A percentile compares a stretch with the other conserved stretches of the same genome.
Conservation (phyloP, 73 alveolate genomes). For the Paramecium primaurelia region DNA sequence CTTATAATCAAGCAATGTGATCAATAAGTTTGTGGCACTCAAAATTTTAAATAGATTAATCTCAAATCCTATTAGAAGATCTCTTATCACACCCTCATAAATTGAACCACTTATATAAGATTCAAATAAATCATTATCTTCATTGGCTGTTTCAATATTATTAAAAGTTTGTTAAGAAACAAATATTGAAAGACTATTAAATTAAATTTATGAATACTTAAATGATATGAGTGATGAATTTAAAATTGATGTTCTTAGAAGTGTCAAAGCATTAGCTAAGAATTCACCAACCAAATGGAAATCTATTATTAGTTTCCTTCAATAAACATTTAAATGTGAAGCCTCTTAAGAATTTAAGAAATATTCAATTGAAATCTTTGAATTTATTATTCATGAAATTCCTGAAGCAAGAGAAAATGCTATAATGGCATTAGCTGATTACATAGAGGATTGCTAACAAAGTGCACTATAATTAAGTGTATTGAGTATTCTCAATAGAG, state of each 20-base stretch:
- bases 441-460: slow-evolving; percentile 53
- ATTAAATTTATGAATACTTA: slow-evolving; percentile 33
- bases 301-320: slow-evolving; percentile 19
- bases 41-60: slow-evolving; percentile 47
- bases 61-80: slow-evolving; percentile 49
- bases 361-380: slow-evolving; percentile 34
- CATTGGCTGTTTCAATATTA: slow-evolving; percentile 58
- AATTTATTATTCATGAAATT: slow-evolving; percentile 34
- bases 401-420: slow-evolving; percentile 61
- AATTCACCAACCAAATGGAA: slow-evolving; percentile 46
- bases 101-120: slow-evolving; percentile 26
- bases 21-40: slow-evolving; percentile 55
- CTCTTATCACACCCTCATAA: slow-evolving; percentile 9
- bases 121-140: slow-evolving; percentile 45
- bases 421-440: slow-evolving; percentile 36
- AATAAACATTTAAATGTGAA: slow-evolving; percentile 31
- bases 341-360: slow-evolving; percentile 37
- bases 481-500: slow-evolving; percentile 34
- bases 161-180: slow-evolving; percentile 45
- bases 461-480: neutral
- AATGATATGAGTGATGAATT: slow-evolving; percentile 62
- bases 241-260: slow-evolving; percentile 50
- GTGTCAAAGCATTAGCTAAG: slow-evolving; percentile 46
- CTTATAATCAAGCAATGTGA: slow-evolving; percentile 29
- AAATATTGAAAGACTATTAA: slow-evolving; percentile 19